phyloP scores from a whole-genome alignment of 2,329 filamentous ascomycete species.

The Sarocladium kiliense region DNA sequence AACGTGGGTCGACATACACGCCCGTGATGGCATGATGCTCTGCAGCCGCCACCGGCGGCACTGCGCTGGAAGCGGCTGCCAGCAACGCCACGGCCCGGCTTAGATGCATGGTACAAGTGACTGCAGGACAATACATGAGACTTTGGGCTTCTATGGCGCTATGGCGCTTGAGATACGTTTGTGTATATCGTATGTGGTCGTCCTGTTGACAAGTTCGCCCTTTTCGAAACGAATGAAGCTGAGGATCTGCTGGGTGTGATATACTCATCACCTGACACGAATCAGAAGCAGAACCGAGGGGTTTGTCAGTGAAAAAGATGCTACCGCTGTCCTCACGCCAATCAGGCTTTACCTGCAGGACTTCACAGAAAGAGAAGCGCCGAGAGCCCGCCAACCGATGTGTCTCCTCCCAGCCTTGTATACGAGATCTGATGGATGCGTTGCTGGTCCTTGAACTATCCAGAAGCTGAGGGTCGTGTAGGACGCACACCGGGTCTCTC shows the following conservation, averaged over 20 bases:
- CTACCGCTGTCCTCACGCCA: not conserved
- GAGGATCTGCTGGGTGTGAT: not conserved
- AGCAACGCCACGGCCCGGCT: slow-evolving; percentile 15
- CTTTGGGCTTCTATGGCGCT: not conserved
- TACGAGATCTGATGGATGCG: not conserved
- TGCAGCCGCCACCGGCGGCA: slow-evolving; percentile 15
- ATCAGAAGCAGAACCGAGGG: not conserved
- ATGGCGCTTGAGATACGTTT: not conserved
- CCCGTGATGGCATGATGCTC: slow-evolving; percentile 30
- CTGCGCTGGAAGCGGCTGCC: slow-evolving; percentile 10
- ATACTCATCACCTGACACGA: not conserved
- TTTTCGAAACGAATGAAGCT: not conserved
- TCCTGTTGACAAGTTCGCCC: not conserved
- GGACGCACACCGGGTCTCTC: not conserved
- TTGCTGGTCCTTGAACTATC: not conserved
- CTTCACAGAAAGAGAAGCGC: not conserved
- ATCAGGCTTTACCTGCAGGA: not conserved
- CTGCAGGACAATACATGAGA: not conserved
- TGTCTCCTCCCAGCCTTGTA: not conserved
- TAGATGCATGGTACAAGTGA: not conserved
- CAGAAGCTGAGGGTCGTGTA: not conserved
- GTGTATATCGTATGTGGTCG: not conserved
- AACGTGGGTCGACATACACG: slow-evolving; percentile 26
- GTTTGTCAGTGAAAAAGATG: not conserved
- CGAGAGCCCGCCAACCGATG: not conserved